Percentiles rank a stretch among this genome's conserved stretches.
phyloP scores from a whole-genome alignment of 2,329 filamentous ascomycete species.

The Ceratocystis lukuohia region DNA sequence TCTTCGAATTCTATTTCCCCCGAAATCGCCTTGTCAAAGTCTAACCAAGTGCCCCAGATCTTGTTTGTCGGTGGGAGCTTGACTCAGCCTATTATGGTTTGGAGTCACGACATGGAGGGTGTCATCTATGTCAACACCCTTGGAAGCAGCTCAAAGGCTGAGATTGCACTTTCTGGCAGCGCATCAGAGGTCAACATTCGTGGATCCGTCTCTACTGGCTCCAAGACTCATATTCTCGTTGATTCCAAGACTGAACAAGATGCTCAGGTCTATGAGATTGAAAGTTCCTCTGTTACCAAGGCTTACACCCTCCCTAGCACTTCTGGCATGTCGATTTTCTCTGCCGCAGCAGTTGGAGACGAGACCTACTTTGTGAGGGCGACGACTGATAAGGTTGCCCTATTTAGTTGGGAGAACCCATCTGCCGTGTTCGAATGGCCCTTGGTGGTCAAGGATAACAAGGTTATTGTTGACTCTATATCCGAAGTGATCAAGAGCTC shows the following conservation, averaged over 20 bases:
- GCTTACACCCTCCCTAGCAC: slow-evolving; percentile 67
- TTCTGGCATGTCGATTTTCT: slow-evolving; percentile 58
- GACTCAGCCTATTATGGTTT: slow-evolving; percentile 59
- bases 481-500: slow-evolving; percentile 71
- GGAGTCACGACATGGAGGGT: slow-evolving; percentile 45
- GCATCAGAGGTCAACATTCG: slow-evolving; percentile 50
- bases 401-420: slow-evolving; percentile 65
- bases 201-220: slow-evolving; percentile 57
- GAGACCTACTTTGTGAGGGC: slow-evolving; percentile 84
- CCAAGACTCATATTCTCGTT: slow-evolving; percentile 70
- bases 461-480: slow-evolving; percentile 50
- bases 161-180: slow-evolving; percentile 37
- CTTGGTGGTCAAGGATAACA: slow-evolving; percentile 33
- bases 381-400: slow-evolving; percentile 56
- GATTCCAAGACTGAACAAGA: slow-evolving; percentile 66
- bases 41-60: slow-evolving; percentile 48
- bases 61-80: slow-evolving; percentile 65
- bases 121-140: slow-evolving; percentile 61
- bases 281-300: slow-evolving; percentile 31
- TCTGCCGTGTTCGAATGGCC: slow-evolving; percentile 65
- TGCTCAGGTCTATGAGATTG: slow-evolving; percentile 56
- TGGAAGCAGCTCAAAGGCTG: slow-evolving; percentile 43
- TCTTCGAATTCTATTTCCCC: slow-evolving; percentile 58
- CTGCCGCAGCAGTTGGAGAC: slow-evolving; percentile 60
- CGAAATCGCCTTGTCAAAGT: slow-evolving; percentile 61